Conservation (phyloP, 495 filamentous ascomycete genomes). For the Penicillium tannophilum region DNA sequence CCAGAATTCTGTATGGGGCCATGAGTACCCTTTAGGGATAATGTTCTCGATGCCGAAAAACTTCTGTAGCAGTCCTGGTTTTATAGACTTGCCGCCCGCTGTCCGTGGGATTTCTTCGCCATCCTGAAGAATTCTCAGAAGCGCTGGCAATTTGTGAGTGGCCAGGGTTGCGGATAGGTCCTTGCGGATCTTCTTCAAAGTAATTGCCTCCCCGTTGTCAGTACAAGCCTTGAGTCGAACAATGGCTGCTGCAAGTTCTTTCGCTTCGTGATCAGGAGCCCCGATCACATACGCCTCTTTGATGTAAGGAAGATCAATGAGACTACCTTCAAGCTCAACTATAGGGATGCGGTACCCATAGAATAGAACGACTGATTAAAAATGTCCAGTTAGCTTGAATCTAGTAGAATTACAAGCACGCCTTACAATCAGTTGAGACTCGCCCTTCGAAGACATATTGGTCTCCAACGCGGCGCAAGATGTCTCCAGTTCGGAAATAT, state of each 20-base stretch:
- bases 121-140: not conserved
- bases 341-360: constrained; percentile 3
- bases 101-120: too few relatives aligned
- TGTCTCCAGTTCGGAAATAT: constrained; percentile 15
- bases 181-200: constrained; percentile 3
- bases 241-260: constrained; percentile 5
- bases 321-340: constrained; percentile 4
- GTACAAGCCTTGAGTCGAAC: not conserved
- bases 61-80: too few relatives aligned
- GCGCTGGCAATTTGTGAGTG: not conserved
- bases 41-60: too few relatives aligned
- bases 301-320: constrained; percentile 7
- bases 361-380: not conserved
- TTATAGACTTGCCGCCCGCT: too few relatives aligned
- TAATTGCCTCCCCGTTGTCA: not conserved
- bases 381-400: too few relatives aligned
- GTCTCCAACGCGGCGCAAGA: constrained; percentile 6
- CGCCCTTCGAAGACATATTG: constrained; percentile 12
- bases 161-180: not conserved
- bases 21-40: too few relatives aligned
- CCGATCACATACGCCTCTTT: constrained; percentile 8
- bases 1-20: too few relatives aligned
- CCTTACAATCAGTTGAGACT: constrained; percentile 9
- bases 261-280: constrained; percentile 1
- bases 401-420: too few relatives aligned